Evolutionary conservation across 345 rosid genomes (phyloP).

Genomic region (Luvunga scandens): DNA sequence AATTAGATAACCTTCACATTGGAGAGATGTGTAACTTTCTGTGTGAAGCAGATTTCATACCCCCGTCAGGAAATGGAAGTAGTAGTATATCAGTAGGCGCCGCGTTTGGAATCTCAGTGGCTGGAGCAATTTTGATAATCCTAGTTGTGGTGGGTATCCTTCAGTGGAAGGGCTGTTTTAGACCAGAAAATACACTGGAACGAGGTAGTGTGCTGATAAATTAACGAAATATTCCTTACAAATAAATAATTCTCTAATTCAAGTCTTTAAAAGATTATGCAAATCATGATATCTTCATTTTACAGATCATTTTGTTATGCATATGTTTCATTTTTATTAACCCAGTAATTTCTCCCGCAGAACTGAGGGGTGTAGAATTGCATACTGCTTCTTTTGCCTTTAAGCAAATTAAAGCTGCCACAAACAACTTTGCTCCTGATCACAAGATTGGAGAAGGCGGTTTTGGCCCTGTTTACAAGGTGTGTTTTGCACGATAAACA

Average conservation of each 20-base stretch:
- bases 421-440: conserved; percentile 26
- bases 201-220: conserved; percentile 17
- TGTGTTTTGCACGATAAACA: background rate
- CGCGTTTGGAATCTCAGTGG: conserved; percentile 27
- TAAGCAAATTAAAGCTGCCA: conserved; percentile 29
- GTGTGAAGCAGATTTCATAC: background rate
- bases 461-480: conserved; percentile 37
- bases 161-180: conserved; percentile 47
- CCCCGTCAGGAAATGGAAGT: background rate
- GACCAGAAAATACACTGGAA: conserved; percentile 31
- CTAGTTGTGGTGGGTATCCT: conserved; percentile 35
- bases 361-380: conserved; percentile 20
- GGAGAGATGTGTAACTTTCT: background rate
- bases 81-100: background rate
- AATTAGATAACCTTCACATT: too few relatives aligned
- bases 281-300: too few relatives aligned
- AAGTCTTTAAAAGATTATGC: too few relatives aligned
- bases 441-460: conserved; percentile 44
- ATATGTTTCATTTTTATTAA: background rate
- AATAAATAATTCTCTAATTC: background rate
- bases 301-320: background rate
- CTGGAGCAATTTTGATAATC: conserved; percentile 20
- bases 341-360: conserved; percentile 5
- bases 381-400: conserved; percentile 24
- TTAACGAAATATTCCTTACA: background rate